Evolutionary conservation across 2,329 filamentous ascomycete species (phyloP), one percentile per base, ranked within the genome.

Genomic region (Fusarium palustre): DNA sequence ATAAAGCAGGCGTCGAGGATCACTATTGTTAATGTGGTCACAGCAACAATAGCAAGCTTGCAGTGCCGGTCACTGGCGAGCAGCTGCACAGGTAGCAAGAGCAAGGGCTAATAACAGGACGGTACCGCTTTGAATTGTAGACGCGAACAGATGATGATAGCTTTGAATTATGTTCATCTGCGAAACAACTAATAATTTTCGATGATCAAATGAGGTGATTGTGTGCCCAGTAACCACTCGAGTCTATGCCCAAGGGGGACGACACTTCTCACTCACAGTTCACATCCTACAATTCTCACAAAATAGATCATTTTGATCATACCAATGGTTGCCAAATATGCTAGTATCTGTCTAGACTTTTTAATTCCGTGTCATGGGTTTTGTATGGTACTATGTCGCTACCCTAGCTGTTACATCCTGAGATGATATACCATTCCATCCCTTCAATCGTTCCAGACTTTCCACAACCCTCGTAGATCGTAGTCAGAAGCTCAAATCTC

Each of bases 391-490:
- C 45, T 20, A 43, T 55, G 38, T 38, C 39, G 34, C 49, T 38
- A 15, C 45, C 47, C 41, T 34, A 55, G 49, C 61, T 28, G 34
- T 70, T 31, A 46, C 34, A 43, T 39, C 54, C 36, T 59, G 45
- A 46, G 53, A 59, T 64, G 38, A 31, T 41, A 59, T 46, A 38
- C 50, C 62, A 56, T 48, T 22, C n/a, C 8, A n/a, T 22, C n/a
- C n/a, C 46, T 24, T 43, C 41, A 46, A 18, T 41, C 20, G 22
- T 25, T 20, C 52, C 62, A 49, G 30, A 54, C 36, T 53, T 38
- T 22, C 42, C 45, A 47, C 53, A 31, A 42, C 31, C 38, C 28
- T 39, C 4, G 16, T 22, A 54, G 46, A 58, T 59, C 24, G 13
- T 48, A 63, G 10, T 18, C 15, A n/a, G 13, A 3, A 30, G n/a